phyloP scores from a whole-genome alignment of 345 rosid genomes.

The Viola odorata region DNA sequence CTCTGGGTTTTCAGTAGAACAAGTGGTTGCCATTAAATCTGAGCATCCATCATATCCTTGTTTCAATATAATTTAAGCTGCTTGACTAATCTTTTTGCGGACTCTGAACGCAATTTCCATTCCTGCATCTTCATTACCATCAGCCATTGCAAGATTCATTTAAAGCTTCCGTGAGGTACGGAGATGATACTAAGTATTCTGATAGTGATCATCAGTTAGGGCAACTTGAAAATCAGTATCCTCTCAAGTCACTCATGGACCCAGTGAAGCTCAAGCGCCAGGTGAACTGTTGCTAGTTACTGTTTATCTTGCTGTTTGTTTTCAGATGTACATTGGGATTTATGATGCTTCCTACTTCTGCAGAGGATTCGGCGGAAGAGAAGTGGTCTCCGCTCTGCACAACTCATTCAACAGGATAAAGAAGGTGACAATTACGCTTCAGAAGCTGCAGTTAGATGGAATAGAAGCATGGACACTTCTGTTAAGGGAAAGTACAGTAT shows the following conservation, averaged over 20 bases:
- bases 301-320: conserved; percentile 5
- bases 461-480: conserved; percentile 47
- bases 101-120: conserved; percentile 2
- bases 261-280: conserved; percentile 82
- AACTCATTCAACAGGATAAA: conserved; percentile 53
- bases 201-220: conserved; percentile 22
- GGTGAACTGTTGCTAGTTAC: conserved; percentile 43
- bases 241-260: conserved; percentile 31
- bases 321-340: conserved; percentile 20
- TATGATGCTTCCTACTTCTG: conserved; percentile 25
- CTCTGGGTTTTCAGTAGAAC: neutral
- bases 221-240: conserved; percentile 28
- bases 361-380: conserved; percentile 62
- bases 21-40: neutral
- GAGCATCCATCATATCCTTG: neutral
- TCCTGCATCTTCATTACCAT: conserved; percentile 7
- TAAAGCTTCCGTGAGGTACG: conserved; percentile 26
- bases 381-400: conserved; percentile 53
- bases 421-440: conserved; percentile 50
- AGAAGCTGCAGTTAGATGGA: conserved; percentile 55
- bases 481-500: conserved; percentile 71
- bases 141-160: conserved; percentile 29
- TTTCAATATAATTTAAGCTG: neutral
- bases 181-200: conserved; percentile 29
- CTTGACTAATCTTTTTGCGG: neutral